Percentiles rank a stretch among this genome's conserved stretches.
phyloP scores from a whole-genome alignment of 1,284 basidiomycete genomes.

The Grifola frondosa region DNA sequence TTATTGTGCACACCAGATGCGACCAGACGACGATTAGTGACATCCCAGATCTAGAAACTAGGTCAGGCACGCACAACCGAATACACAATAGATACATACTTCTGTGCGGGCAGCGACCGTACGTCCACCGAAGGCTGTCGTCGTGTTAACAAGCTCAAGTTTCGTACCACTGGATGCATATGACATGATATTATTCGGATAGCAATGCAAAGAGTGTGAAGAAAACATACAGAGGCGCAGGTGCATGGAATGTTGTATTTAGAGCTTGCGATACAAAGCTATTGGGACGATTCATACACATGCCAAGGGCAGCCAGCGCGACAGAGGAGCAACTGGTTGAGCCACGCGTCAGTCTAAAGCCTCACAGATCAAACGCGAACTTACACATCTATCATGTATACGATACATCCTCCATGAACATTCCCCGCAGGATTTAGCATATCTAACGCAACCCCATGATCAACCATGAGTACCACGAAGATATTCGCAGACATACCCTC shows the following conservation, averaged over 20 bases:
- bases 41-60: conserved; percentile 12
- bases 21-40: conserved; percentile 13
- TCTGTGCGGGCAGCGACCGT: conserved; percentile 14
- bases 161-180: not conserved
- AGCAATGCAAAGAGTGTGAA: not conserved
- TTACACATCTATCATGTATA: conserved; percentile 67
- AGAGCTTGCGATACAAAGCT: conserved; percentile 11
- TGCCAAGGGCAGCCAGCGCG: conserved; percentile 6
- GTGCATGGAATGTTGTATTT: conserved; percentile 15
- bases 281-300: not conserved
- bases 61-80: conserved; percentile 5
- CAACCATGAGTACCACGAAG: too few relatives aligned
- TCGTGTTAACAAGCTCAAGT: conserved; percentile 11
- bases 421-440: conserved; percentile 70
- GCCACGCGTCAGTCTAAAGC: not conserved
- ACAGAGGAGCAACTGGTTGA: conserved; percentile 8
- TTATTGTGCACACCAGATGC: conserved; percentile 13
- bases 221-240: conserved; percentile 10
- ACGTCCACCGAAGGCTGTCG: conserved; percentile 12
- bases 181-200: not conserved
- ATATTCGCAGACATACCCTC: conserved; percentile 4
- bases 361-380: conserved; percentile 15
- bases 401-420: conserved; percentile 67
- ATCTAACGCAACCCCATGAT: conserved; percentile 40
- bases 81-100: conserved; percentile 3